Evolutionary conservation across 2,329 filamentous ascomycete genomes (phyloP).

Genomic region (Alternaria angustiovoidea): DNA sequence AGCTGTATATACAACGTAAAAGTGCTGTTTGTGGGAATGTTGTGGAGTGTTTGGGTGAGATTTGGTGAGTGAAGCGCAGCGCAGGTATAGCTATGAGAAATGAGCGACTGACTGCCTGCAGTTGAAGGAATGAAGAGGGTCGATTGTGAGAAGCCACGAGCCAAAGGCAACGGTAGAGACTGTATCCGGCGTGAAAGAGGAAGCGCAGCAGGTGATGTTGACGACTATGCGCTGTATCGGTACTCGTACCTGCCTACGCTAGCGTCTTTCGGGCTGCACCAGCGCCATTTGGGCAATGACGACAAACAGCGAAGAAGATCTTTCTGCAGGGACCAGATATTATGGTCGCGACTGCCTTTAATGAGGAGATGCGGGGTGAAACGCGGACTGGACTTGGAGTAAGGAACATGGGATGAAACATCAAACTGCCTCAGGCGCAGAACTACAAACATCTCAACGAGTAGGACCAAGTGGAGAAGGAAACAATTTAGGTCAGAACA

Average conservation of each 20-base stretch:
- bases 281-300: conserved; percentile 22
- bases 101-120: conserved; percentile 37
- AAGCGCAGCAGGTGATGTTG: conserved; percentile 24
- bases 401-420: conserved; percentile 33
- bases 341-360: conserved; percentile 19
- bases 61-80: conserved; percentile 11
- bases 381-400: conserved; percentile 24
- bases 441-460: conserved; percentile 9
- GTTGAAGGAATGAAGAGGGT: conserved; percentile 30
- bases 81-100: conserved; percentile 20
- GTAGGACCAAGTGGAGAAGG: background rate
- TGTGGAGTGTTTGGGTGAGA: conserved; percentile 7
- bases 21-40: conserved; percentile 20
- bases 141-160: conserved; percentile 24
- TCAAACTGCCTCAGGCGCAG: conserved; percentile 20
- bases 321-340: conserved; percentile 12
- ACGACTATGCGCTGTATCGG: conserved; percentile 22
- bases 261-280: conserved; percentile 23
- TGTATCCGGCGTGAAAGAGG: conserved; percentile 20
- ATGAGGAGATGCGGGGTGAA: conserved; percentile 28
- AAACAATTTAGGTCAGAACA: conserved; percentile 1
- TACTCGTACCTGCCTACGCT: conserved; percentile 14
- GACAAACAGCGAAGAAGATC: conserved; percentile 12
- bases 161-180: conserved; percentile 29
- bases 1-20: conserved; percentile 28